phyloP scores from a whole-genome alignment of 1,284 basidiomycete genomes.

The Ustilago trichophora region DNA sequence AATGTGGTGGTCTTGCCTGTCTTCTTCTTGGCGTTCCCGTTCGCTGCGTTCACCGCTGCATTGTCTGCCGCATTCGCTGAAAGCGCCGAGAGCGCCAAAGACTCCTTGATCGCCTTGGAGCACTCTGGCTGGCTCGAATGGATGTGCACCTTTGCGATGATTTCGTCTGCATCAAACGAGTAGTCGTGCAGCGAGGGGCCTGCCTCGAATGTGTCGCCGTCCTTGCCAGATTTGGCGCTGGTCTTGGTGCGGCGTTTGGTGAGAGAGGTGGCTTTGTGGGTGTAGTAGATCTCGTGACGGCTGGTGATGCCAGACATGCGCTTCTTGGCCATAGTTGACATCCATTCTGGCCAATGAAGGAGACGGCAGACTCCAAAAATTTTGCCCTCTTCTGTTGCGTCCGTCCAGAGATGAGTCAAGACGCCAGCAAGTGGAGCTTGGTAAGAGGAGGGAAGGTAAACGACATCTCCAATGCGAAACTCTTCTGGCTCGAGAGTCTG shows the following conservation, averaged over 20 bases:
- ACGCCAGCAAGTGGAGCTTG: conserved; percentile 45
- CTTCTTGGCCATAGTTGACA: conserved; percentile 47
- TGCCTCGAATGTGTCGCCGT: conserved; percentile 42
- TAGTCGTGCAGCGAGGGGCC: conserved; percentile 45
- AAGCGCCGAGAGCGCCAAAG: conserved; percentile 15
- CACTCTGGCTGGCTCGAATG: conserved; percentile 22
- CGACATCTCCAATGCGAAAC: conserved; percentile 44
- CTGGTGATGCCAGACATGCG: conserved; percentile 44
- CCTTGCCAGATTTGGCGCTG: conserved; percentile 25
- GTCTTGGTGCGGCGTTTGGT: conserved; percentile 41
- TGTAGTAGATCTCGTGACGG: conserved; percentile 55
- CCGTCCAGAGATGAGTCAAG: conserved; percentile 46
- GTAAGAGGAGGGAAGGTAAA: conserved; percentile 48
- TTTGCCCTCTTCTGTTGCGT: conserved; percentile 31
- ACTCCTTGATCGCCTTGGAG: conserved; percentile 30
- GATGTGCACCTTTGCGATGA: conserved; percentile 41
- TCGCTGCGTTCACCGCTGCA: no score
- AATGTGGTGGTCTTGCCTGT: conserved; percentile 11
- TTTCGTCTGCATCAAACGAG: conserved; percentile 44
- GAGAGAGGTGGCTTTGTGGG: conserved; percentile 41
- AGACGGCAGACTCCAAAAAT: conserved; percentile 48
- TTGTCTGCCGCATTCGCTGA: conserved; percentile 5
- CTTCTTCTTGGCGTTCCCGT: conserved; percentile 10
- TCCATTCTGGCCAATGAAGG: conserved; percentile 51
- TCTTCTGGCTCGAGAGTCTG: conserved; percentile 21